Evolutionary conservation across 441 rosid genomes (phyloP).

Genomic region (Lepidium campestre): DNA sequence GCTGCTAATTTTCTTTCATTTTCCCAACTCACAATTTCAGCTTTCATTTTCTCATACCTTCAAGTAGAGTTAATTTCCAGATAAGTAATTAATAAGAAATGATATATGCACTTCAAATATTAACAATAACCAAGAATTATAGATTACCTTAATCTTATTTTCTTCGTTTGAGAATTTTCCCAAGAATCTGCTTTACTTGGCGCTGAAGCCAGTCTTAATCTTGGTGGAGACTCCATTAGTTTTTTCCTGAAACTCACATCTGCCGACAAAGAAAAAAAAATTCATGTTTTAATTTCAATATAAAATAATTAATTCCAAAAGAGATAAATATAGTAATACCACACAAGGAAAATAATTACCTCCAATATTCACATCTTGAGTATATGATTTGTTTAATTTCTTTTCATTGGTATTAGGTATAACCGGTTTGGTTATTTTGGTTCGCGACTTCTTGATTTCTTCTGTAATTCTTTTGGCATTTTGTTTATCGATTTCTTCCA

Average conservation of each 20-base stretch:
- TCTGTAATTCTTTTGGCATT: slow-evolving; percentile 30
- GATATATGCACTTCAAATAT: not conserved
- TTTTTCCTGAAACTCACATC: slow-evolving; percentile 12
- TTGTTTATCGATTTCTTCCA: slow-evolving; percentile 36
- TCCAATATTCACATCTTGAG: slow-evolving; percentile 31
- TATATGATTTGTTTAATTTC: slow-evolving; percentile 13
- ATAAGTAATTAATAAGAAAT: not conserved
- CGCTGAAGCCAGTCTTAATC: slow-evolving; percentile 10
- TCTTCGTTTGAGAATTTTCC: slow-evolving; percentile 53
- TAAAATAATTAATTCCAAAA: not conserved
- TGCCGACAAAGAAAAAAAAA: not conserved
- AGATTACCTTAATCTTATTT: slow-evolving; percentile 41
- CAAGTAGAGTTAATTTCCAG: not conserved
- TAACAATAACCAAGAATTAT: not conserved
- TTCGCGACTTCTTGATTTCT: slow-evolving; percentile 30
- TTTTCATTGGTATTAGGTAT: slow-evolving; percentile 7
- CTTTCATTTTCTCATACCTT: slow-evolving; percentile 62
- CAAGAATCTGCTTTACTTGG: slow-evolving; percentile 53
- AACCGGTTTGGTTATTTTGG: slow-evolving; percentile 1
- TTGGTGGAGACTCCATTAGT: not conserved
- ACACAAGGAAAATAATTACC: slow-evolving; percentile 18
- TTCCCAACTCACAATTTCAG: slow-evolving; percentile 65
- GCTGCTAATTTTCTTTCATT: slow-evolving; percentile 55
- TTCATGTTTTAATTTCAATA: not conserved
- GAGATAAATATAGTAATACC: not conserved